Evolutionary conservation across 1,284 basidiomycete species (phyloP).

Genomic region (Porphyrellus sp.): DNA sequence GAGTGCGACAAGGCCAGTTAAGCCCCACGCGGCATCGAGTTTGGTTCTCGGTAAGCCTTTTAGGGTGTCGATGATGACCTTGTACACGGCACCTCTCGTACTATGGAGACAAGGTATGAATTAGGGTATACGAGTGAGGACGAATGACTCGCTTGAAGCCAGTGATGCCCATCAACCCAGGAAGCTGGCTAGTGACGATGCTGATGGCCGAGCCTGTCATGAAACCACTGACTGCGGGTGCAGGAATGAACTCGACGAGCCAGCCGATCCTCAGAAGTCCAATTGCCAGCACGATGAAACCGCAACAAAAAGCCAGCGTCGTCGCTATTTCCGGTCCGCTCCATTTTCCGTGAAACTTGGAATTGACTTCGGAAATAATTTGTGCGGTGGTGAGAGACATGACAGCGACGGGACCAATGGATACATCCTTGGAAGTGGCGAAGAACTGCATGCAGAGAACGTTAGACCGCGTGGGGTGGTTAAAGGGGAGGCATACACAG

Average conservation of each 20-base stretch:
- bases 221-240: conserved; percentile 89
- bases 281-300: conserved; percentile 90
- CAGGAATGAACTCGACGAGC: conserved; percentile 93
- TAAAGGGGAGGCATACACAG: conserved; percentile 52
- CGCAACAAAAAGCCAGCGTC: conserved; percentile 83
- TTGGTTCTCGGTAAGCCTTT: conserved; percentile 73
- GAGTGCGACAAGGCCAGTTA: conserved; percentile 71
- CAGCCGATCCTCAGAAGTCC: conserved; percentile 92
- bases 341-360: conserved; percentile 54
- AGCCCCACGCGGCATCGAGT: conserved; percentile 88
- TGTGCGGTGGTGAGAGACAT: conserved; percentile 92
- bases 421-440: conserved; percentile 93
- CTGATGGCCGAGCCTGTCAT: conserved; percentile 91
- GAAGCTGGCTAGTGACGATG: conserved; percentile 83
- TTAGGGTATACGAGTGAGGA: background rate
- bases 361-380: conserved; percentile 69
- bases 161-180: conserved; percentile 80
- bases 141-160: conserved; percentile 66
- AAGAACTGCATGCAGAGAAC: conserved; percentile 56
- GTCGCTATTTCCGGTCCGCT: conserved; percentile 76
- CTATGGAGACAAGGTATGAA: conserved; percentile 38
- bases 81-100: conserved; percentile 82
- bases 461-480: conserved; percentile 13
- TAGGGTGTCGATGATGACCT: conserved; percentile 89
- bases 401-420: conserved; percentile 95